Evolutionary conservation across 805 yeast species (phyloP), one percentile per base, ranked within the genome.

Genomic region (Wickerhamiella occidentalis): DNA sequence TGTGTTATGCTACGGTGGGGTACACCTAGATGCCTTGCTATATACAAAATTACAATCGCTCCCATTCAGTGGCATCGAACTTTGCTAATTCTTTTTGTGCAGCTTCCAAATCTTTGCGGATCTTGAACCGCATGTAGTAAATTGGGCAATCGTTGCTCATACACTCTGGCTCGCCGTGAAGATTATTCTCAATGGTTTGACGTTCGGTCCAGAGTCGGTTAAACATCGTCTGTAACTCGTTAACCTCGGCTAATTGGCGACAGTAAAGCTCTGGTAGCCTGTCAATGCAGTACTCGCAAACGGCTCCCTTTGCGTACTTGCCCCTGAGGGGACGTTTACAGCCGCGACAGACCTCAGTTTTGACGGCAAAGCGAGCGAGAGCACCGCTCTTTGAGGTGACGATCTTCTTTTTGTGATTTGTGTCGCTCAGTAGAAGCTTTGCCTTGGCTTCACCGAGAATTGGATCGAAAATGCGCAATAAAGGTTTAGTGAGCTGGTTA

Each of bases 171-270:
- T 92, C 97, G 65, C 87, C 96, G 59, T 92, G 96, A 49, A 94
- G 68, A 22, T 92, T 84, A 0, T 97, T 97, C 58, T 94, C 96
- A 65, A 98, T 92, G 52, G 96, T 71, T 68, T 92, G 99, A 64
- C 99, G 94, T 62, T 92, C 95, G 0, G 97, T 90, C 99, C 99
- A 92, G 54, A 92, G 68, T 55, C 94, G 72, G 2, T 95, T 80
- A 59, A 86, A 92, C 57, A 82, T 80, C 52, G 78, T 75, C 62
- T 92, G 95, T 52, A 90, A 67, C 40, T 77, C 79, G 61, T 86
- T 82, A 73, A 88, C 79, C 52, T 78, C 80, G 3, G 84, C 81
- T 43, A 92, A 67, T 9, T 92, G 87, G 51, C 79, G 77, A n/a
- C 86, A 79, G 60, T 86, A 92, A 22, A 88, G 64, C 56, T 78